Conservation (phyloP, 2,329 filamentous ascomycete species). For the Pseudogymnoascus sp. region DNA sequence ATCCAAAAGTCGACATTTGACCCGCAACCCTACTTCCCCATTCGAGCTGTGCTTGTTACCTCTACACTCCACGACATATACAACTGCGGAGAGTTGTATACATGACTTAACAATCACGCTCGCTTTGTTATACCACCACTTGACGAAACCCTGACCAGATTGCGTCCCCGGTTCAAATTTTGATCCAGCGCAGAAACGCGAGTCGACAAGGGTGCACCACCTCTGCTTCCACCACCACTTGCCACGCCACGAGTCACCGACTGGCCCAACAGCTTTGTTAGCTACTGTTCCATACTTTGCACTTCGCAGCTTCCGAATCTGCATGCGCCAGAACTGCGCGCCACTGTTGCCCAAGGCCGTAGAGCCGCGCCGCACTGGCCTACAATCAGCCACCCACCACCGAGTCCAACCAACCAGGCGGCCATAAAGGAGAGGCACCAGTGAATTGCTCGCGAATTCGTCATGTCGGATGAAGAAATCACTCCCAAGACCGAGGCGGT, state of each 20-base stretch:
- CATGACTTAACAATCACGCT: not conserved
- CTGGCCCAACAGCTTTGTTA: not conserved
- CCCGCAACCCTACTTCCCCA: constrained; percentile 4
- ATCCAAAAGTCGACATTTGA: constrained; percentile 2
- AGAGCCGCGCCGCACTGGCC: not conserved
- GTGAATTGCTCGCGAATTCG: constrained; percentile 8
- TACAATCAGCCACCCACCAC: not conserved
- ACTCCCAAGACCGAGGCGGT: constrained; percentile 24
- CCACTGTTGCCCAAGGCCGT: constrained; percentile 4
- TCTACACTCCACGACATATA: constrained; percentile 5
- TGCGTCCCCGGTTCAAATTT: not conserved
- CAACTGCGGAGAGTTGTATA: constrained; percentile 6
- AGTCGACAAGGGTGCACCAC: not conserved
- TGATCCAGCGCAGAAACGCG: not conserved
- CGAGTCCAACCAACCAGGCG: not conserved
- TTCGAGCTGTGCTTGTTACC: constrained; percentile 3
- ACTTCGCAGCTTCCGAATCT: not conserved
- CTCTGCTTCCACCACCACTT: not conserved
- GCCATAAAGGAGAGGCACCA: not conserved
- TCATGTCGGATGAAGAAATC: constrained; percentile 26
- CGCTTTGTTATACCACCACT: not conserved
- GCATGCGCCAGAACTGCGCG: not conserved
- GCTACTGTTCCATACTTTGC: not conserved
- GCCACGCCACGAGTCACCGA: not conserved
- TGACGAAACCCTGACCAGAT: not conserved